These are phyloP conservation scores for Mycena latifolia DNA, from an alignment of 768 basidiomycete genomes.

Conservation along the genomic window DNA sequence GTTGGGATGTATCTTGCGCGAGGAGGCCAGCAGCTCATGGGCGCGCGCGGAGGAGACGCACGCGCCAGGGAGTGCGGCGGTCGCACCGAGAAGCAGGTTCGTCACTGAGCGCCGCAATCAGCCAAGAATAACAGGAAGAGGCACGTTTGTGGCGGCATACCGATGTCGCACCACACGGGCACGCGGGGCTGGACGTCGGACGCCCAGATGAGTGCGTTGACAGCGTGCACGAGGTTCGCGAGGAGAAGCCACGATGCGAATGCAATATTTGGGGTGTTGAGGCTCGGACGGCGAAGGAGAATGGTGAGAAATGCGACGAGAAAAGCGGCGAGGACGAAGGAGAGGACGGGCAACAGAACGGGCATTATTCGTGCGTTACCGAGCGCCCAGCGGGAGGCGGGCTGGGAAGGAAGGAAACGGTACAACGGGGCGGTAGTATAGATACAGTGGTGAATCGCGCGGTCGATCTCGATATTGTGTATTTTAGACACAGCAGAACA, in stretches of 20 bases:
- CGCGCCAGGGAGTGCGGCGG: slow-evolving; percentile 23
- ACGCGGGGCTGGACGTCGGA: slow-evolving; percentile 5
- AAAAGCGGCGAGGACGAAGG: slow-evolving; percentile 25
- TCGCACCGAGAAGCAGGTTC: slow-evolving; percentile 18
- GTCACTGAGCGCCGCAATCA: slow-evolving; percentile 6
- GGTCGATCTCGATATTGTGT: neutral
- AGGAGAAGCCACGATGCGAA: slow-evolving; percentile 20
- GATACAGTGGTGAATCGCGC: slow-evolving; percentile 25
- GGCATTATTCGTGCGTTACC: slow-evolving; percentile 11
- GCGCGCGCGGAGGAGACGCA: slow-evolving; percentile 28
- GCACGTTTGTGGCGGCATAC: slow-evolving; percentile 6
- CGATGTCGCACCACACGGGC: slow-evolving; percentile 31
- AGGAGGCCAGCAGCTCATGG: slow-evolving; percentile 22
- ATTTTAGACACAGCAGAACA: slow-evolving; percentile 21
- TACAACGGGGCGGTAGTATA: neutral
- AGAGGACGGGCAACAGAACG: slow-evolving; percentile 8
- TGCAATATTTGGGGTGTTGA: slow-evolving; percentile 4
- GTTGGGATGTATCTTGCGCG: slow-evolving; percentile 31
- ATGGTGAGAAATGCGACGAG: slow-evolving; percentile 29
- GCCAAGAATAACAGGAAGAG: too few relatives aligned
- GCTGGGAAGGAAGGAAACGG: neutral
- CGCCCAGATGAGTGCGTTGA: slow-evolving; percentile 29
- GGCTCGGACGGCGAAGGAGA: slow-evolving; percentile 14
- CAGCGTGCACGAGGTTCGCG: slow-evolving; percentile 24
- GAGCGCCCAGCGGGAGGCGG: slow-evolving; percentile 5